Evolutionary conservation across 345 rosid species (phyloP).

Genomic region (Viola odorata): DNA sequence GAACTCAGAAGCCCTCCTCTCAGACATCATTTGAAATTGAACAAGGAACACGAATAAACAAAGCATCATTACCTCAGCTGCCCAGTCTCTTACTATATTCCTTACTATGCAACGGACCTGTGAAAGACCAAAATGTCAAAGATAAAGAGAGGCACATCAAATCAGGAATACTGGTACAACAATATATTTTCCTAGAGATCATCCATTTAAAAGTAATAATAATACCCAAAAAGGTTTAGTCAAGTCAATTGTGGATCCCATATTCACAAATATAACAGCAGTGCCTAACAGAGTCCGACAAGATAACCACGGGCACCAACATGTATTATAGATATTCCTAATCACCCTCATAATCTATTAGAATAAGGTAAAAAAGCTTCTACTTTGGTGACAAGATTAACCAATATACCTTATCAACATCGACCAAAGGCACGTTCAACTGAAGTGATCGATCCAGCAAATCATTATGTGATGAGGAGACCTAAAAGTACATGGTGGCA

Average conservation of each 20-base stretch:
- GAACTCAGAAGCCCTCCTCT: background rate
- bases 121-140: constrained; percentile 12
- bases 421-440: constrained; percentile 82
- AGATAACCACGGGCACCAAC: too few species aligned
- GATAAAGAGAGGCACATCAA: too few species aligned
- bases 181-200: too few species aligned
- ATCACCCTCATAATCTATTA: too few species aligned
- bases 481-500: constrained; percentile 39
- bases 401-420: constrained; percentile 79
- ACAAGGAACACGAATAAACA: background rate
- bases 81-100: constrained; percentile 98
- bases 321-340: too few species aligned
- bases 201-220: too few species aligned
- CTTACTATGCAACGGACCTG: constrained; percentile 97
- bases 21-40: constrained; percentile 8
- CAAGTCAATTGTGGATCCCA: too few species aligned
- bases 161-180: too few species aligned
- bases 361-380: background rate
- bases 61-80: constrained; percentile 64
- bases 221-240: too few species aligned
- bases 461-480: constrained; percentile 37
- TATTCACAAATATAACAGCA: too few species aligned
- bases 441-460: constrained; percentile 74
- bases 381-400: constrained; percentile 1
- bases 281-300: too few species aligned